Evolutionary conservation across 1,139 yeast species (phyloP).

Genomic region (Debaryomyces nepalensis): DNA sequence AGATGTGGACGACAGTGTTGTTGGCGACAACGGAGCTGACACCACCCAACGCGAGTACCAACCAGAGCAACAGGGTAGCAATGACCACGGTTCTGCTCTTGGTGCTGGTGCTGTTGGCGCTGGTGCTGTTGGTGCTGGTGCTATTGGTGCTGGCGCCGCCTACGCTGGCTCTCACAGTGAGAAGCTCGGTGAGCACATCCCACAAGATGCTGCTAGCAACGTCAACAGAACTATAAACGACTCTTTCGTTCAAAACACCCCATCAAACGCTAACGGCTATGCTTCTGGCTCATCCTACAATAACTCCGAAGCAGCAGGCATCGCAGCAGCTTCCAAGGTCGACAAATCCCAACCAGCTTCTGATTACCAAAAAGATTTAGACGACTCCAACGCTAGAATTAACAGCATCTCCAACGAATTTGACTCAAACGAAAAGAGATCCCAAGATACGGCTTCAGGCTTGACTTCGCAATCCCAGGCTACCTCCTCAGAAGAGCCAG

Average conservation of each 20-base stretch:
- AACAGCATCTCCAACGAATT: constrained; percentile 49
- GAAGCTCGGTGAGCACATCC: constrained; percentile 11
- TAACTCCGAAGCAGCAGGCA: constrained; percentile 21
- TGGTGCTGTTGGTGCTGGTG: constrained; percentile 22
- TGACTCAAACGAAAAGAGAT: constrained; percentile 29
- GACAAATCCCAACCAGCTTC: constrained; percentile 8
- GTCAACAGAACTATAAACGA: constrained; percentile 20
- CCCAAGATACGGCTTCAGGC: constrained; percentile 12
- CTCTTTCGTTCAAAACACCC: constrained; percentile 23
- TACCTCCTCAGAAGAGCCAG: constrained; percentile 32
- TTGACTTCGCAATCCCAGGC: constrained; percentile 6
- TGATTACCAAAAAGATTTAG: constrained; percentile 33
- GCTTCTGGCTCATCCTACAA: constrained; percentile 20
- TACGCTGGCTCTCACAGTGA: constrained; percentile 9
- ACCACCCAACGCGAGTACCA: constrained; percentile 1
- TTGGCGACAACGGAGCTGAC: constrained; percentile 17
- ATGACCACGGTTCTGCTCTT: constrained; percentile 12
- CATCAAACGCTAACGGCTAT: constrained; percentile 20
- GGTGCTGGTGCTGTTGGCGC: constrained; percentile 19
- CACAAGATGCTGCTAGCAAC: constrained; percentile 17
- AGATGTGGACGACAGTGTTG: constrained; percentile 27
- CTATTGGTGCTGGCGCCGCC: constrained; percentile 19
- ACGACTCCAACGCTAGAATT: constrained; percentile 46
- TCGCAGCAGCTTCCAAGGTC: constrained; percentile 19
- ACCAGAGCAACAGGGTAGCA: constrained; percentile 1